A percentile compares a stretch with the other conserved stretches of the same genome.
Conservation (phyloP, 164 flowering plant genomes). For the Euptelea pleiosperma region DNA sequence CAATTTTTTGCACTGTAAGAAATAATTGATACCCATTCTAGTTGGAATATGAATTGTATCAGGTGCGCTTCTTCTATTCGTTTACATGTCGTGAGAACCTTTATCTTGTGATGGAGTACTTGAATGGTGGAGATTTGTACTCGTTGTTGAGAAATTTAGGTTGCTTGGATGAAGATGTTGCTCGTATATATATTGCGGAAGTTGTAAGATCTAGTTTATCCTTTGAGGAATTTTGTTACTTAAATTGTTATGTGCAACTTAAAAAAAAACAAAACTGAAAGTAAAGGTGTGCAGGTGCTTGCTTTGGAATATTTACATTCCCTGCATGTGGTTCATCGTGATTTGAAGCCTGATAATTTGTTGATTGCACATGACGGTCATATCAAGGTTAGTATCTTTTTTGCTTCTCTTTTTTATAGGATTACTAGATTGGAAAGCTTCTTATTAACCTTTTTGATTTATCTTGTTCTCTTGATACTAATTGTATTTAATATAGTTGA, state of each 20-base stretch:
- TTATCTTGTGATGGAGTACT: conserved; percentile 98
- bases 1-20: conserved; percentile 5
- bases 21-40: conserved; percentile 18
- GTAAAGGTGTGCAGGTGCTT: conserved; percentile 62
- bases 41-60: conserved; percentile 21
- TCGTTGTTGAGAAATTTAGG: conserved; percentile 94
- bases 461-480: too few relatives aligned
- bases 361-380: conserved; percentile 99
- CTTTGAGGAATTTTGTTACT: neutral
- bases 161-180: conserved; percentile 96
- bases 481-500: too few relatives aligned
- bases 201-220: conserved; percentile 59
- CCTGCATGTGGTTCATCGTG: conserved; percentile 91
- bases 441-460: too few relatives aligned
- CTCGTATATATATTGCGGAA: conserved; percentile 96
- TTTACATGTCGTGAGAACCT: conserved; percentile 97
- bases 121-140: conserved; percentile 98
- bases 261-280: neutral
- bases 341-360: conserved; percentile 96
- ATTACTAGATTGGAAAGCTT: neutral
- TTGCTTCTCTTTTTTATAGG: neutral
- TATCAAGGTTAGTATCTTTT: conserved; percentile 59
- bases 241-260: neutral
- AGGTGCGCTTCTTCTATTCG: conserved; percentile 99
- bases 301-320: conserved; percentile 98